Base-by-base conservation (phyloP, 257 asterid genomes). In the Solanum chilense region DNA sequence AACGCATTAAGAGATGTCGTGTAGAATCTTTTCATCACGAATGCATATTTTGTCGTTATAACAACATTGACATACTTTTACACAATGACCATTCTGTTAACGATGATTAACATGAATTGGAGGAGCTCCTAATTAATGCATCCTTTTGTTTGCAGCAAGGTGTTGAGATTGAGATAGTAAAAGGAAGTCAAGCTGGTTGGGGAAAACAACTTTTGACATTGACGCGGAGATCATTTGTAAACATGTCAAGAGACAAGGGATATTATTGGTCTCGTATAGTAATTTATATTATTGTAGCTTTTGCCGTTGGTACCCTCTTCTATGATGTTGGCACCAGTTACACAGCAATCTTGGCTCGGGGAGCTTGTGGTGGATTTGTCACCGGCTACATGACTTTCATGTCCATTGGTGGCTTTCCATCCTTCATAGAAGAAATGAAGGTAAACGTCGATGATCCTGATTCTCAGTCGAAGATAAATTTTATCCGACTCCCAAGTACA, bases 361-460 rank as follows among this genome's bases (percentile, higher is more conserved):
- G 98, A 83, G 99, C 99, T 66, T 96, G 99, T 85, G 98, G 96
- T 80, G 98, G 98, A 56, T 96, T 96, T 58, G 93, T 96, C 2
- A 93, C 98, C 0, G 99, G 99, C 37, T 96, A 93, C 83, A 95
- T 96, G 98, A 95, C 99, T 80, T 96, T 96, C 92, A 96, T 96
- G 99, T 96, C 99, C 42, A 96, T 96, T 37, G 99, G 99, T 39
- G 99, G 99, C 76, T 96, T 96, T 86, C 99, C 99, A n/a, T 96
- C 98, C 23, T 96, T 96, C 87, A 89, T 96, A 7, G 98, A 95
- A 92, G 99, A 95, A 86, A 93, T 96, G 98, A 94, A 92, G 96
- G 98, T 97, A 89, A 74, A 45, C 18, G 33, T 69, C 14, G 44
- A 70, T 70, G 44, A 4, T 71, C 78, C 78, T 33, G 18, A 33